A percentile compares a stretch with the other conserved stretches of the same genome.
phyloP scores from a whole-genome alignment of 192 early-diverging fungal species.

The Coemansia reversa region DNA sequence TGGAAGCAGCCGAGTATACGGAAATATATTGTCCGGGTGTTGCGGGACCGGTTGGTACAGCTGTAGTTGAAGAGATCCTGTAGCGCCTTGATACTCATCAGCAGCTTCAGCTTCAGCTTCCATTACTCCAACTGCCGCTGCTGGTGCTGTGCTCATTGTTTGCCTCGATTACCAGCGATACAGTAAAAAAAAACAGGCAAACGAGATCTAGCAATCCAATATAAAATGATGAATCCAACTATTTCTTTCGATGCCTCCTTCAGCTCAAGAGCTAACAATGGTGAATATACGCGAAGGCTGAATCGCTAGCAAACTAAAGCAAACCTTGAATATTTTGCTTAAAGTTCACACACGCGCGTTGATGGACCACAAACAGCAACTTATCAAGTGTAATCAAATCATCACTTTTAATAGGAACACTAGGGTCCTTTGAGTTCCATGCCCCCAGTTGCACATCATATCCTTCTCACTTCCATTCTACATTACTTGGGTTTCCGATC shows the following conservation, averaged over 20 bases:
- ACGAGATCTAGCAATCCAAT: neutral
- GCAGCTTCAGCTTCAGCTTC: neutral
- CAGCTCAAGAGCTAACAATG: neutral
- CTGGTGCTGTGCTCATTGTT: neutral
- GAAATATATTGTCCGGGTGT: slow-evolving; percentile 48
- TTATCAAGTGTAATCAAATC: neutral
- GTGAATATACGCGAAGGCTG: neutral
- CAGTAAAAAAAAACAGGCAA: neutral
- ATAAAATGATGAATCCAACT: neutral
- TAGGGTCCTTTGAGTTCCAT: neutral
- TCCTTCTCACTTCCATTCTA: neutral
- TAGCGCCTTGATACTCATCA: neutral
- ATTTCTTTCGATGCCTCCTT: neutral
- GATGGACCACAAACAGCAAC: neutral
- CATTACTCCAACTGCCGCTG: neutral
- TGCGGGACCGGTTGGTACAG: slow-evolving; percentile 42
- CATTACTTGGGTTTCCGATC: neutral
- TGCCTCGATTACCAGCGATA: neutral
- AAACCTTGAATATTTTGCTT: neutral
- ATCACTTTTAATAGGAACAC: neutral
- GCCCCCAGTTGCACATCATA: neutral
- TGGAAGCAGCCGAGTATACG: slow-evolving; percentile 23
- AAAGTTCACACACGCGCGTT: neutral
- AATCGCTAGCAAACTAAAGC: neutral
- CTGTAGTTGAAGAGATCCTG: slow-evolving; percentile 24